These are phyloP conservation scores for Platanthera zijinensis DNA, from an alignment of 106 monocot species.

Conservation along the genomic window DNA sequence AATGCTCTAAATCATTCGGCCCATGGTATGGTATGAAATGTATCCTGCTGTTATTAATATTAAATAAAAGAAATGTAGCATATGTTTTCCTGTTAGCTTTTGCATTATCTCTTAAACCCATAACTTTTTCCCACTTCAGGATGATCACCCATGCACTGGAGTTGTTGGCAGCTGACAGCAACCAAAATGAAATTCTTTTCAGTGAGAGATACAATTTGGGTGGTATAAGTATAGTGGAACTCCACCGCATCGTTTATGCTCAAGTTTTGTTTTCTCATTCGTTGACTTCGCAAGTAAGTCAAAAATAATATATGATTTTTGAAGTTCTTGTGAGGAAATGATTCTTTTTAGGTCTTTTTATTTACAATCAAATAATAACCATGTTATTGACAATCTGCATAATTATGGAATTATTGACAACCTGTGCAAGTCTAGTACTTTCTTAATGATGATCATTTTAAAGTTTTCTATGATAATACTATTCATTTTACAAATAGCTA, in stretches of 20 bases:
- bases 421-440: background rate
- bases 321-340: background rate
- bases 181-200: slow-evolving; percentile 60
- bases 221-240: slow-evolving; percentile 79
- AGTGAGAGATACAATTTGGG: slow-evolving; percentile 84
- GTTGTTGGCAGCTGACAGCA: slow-evolving; percentile 54
- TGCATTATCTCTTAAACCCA: slow-evolving; percentile 12
- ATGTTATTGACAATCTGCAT: background rate
- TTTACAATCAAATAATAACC: background rate
- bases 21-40: slow-evolving; percentile 59
- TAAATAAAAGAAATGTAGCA: background rate
- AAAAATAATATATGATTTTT: background rate
- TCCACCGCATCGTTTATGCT: slow-evolving; percentile 78
- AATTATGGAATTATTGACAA: background rate
- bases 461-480: background rate
- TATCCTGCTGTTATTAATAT: background rate
- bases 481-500: background rate
- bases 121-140: slow-evolving; percentile 34
- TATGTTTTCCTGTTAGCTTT: slow-evolving; percentile 1
- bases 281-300: slow-evolving; percentile 83
- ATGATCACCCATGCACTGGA: slow-evolving; percentile 86
- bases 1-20: slow-evolving; percentile 82
- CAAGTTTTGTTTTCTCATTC: slow-evolving; percentile 90
- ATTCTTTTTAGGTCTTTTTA: background rate
- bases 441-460: background rate